These are phyloP conservation scores for Persicaria tinctoria DNA, from an alignment of 148 eudicot species.

Conservation along the genomic window DNA sequence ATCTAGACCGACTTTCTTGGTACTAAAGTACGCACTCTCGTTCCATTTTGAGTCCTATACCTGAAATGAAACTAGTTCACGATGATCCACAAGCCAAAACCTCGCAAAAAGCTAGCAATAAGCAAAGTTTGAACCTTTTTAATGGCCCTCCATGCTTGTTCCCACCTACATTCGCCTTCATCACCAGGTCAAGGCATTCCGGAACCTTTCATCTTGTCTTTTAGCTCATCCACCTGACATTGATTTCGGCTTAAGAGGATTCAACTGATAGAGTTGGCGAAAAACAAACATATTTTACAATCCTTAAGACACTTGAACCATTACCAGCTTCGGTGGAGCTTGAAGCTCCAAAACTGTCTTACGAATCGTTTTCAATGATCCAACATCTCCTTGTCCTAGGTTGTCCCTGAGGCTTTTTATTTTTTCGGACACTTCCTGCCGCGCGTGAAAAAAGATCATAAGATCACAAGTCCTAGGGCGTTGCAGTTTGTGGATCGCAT, in stretches of 20 bases:
- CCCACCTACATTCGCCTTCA: constrained; percentile 86
- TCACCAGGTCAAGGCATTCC: constrained; percentile 99
- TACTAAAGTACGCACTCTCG: constrained; percentile 91
- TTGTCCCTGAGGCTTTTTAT: constrained; percentile 48
- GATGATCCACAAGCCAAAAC: background rate
- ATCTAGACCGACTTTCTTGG: constrained; percentile 77
- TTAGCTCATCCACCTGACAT: constrained; percentile 69
- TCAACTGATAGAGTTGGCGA: background rate
- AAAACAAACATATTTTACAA: background rate
- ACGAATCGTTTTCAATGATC: constrained; percentile 62
- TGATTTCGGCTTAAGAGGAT: background rate
- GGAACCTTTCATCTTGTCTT: constrained; percentile 67
- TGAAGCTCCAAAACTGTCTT: constrained; percentile 62
- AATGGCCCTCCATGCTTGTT: constrained; percentile 89
- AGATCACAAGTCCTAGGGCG: background rate
- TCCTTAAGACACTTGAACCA: constrained; percentile 6
- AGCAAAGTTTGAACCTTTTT: constrained; percentile 45
- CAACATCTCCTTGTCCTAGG: constrained; percentile 46
- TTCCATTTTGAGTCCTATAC: constrained; percentile 99
- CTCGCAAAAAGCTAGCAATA: background rate
- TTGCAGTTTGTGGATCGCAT: background rate
- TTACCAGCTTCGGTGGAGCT: constrained; percentile 82
- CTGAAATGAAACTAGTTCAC: constrained; percentile 22
- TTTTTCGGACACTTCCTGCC: constrained; percentile 59
- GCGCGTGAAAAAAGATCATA: background rate